A percentile compares a stretch with the other conserved stretches of the same genome.
Conservation (phyloP, 495 filamentous ascomycete species). For the Terfezia boudieri region DNA sequence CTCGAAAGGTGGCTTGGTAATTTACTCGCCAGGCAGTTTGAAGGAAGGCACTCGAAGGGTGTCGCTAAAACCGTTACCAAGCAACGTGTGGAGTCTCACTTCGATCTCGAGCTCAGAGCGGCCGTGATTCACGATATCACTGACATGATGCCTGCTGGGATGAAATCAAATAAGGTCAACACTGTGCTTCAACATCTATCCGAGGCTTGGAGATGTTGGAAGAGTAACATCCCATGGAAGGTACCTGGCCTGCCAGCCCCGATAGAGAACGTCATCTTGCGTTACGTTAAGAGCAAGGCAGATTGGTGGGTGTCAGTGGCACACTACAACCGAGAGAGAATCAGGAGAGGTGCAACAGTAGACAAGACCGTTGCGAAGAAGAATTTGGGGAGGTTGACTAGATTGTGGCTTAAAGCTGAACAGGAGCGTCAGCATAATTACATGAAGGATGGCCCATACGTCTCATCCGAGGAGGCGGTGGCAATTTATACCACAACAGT, state of each 20-base stretch:
- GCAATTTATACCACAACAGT: slow-evolving; percentile 98
- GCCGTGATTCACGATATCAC: slow-evolving; percentile 98
- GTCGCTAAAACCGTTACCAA: slow-evolving; percentile 99
- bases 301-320: slow-evolving; percentile 99
- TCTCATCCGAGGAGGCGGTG: slow-evolving; percentile 93
- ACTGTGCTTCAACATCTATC: slow-evolving; percentile 93
- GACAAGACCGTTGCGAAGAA: slow-evolving; percentile 99
- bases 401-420: slow-evolving; percentile 94
- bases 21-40: slow-evolving; percentile 87
- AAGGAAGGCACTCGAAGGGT: slow-evolving; percentile 96
- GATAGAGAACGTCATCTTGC: slow-evolving; percentile 94
- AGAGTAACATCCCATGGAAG: slow-evolving; percentile 99
- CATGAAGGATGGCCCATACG: slow-evolving; percentile 97
- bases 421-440: slow-evolving; percentile 99
- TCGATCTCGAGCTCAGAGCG: slow-evolving; percentile 89
- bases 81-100: slow-evolving; percentile 96
- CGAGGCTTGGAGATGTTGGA: slow-evolving; percentile 98
- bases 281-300: slow-evolving; percentile 96
- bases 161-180: slow-evolving; percentile 99
- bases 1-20: slow-evolving; percentile 97
- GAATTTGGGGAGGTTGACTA: slow-evolving; percentile 84
- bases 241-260: slow-evolving; percentile 88
- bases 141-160: slow-evolving; percentile 99
- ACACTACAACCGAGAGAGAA: slow-evolving; percentile 95
- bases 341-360: slow-evolving; percentile 83